Evolutionary conservation across 345 rosid genomes (phyloP), one percentile per base, ranked within the genome.

Genomic region (Draba incana): DNA sequence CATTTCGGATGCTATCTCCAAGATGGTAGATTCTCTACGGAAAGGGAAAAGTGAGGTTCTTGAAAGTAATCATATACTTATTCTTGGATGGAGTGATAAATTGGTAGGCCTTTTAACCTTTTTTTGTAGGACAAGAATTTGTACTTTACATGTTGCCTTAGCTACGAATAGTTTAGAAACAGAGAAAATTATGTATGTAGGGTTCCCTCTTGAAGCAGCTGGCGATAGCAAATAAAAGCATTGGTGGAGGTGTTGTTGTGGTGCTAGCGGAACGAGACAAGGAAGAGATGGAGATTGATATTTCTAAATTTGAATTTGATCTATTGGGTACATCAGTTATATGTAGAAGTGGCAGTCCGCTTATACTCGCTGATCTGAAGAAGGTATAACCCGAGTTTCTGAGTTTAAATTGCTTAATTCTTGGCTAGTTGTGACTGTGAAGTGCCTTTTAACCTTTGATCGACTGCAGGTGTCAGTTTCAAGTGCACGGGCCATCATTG

Each of bases 81-180:
- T 92, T 84, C 94, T 92, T 76, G 98, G 98, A 54, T 92, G 98
- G 98, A 92, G 92, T 45, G 92, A 89, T 79, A 92, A 89, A 83
- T 78, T 92, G 96, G 98, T 92, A 79, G 71, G 31, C 14, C 31
- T 58, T 63, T 67, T 66, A n/a, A 15, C 28, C 41, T 57, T 50
- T 43, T 13, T 53, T 57, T 4, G 43, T 10, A 15, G 11, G 8
- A 2, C 15, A n/a, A 4, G 3, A 28, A 27, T 6, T 6, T 51
- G 33, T 51, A 39, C 27, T 38, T 64, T 13, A 10, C 8, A 4
- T 54, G 30, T 16, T 42, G 16, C 1, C 1, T 54, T 57, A 6
- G 55, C 2, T 44, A 39, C 10, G 33, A 4, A 20, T 35, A 57
- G 30, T 13, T 33, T 44, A 55, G 33, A 69, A 15, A 49, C 38